These are phyloP conservation scores for Talaromyces borbonicus DNA, from an alignment of 495 filamentous ascomycete genomes.

Conservation along the genomic window DNA sequence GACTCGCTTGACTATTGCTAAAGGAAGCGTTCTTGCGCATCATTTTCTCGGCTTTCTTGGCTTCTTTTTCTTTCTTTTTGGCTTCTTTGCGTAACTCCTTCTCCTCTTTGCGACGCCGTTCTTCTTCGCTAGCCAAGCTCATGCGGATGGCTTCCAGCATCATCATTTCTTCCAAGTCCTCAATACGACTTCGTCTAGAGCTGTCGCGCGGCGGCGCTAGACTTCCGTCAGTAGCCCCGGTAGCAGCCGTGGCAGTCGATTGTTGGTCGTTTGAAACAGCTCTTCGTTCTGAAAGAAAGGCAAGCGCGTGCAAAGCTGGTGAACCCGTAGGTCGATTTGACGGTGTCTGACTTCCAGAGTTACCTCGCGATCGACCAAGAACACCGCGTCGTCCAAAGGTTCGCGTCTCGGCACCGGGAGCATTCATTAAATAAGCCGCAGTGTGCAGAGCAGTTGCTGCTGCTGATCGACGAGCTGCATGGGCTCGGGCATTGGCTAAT, in stretches of 20 bases:
- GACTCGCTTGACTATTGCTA: slow-evolving; percentile 34
- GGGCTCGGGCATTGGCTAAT: slow-evolving; percentile 70
- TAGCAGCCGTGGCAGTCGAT: slow-evolving; percentile 10
- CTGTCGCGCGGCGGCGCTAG: slow-evolving; percentile 42
- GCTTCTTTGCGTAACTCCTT: slow-evolving; percentile 71
- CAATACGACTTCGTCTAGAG: slow-evolving; percentile 57
- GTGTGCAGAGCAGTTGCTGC: slow-evolving; percentile 93
- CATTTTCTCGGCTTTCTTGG: slow-evolving; percentile 64
- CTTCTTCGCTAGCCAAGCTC: slow-evolving; percentile 83
- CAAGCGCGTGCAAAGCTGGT: slow-evolving; percentile 40
- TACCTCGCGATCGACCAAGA: slow-evolving; percentile 30
- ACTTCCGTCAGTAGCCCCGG: slow-evolving; percentile 33
- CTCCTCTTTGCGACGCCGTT: slow-evolving; percentile 69
- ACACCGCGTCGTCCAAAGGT: slow-evolving; percentile 37
- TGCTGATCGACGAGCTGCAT: slow-evolving; percentile 76
- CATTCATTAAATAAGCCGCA: slow-evolving; percentile 85
- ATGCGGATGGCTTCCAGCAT: slow-evolving; percentile 91
- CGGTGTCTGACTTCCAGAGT: slow-evolving; percentile 15
- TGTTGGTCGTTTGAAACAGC: slow-evolving; percentile 14
- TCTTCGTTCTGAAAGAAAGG: slow-evolving; percentile 41
- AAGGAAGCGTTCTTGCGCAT: slow-evolving; percentile 46
- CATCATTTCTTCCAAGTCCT: slow-evolving; percentile 96
- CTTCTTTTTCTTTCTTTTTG: slow-evolving; percentile 75
- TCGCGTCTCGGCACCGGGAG: slow-evolving; percentile 40
- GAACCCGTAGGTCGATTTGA: slow-evolving; percentile 26